Conservation (phyloP, 345 rosid genomes). For the Conringia planisiliqua region DNA sequence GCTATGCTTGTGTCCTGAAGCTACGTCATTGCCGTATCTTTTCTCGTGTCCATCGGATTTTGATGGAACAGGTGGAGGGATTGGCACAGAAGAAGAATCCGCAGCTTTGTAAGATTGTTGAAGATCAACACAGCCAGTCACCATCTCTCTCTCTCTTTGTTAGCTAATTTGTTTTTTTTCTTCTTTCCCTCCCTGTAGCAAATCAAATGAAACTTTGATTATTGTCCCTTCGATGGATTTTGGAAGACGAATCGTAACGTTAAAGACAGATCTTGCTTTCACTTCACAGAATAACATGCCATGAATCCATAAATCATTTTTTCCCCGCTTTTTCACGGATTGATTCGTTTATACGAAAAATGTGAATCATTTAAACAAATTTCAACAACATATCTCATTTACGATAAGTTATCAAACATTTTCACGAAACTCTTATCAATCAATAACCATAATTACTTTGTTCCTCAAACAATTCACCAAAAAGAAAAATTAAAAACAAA, state of each 20-base stretch:
- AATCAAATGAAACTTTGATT: not conserved
- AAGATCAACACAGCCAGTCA: conserved; percentile 24
- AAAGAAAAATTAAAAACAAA: not conserved
- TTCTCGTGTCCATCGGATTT: conserved; percentile 17
- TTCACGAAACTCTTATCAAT: not conserved
- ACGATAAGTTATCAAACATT: no score
- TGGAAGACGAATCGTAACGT: not conserved
- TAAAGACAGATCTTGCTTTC: conserved; percentile 1
- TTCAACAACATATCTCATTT: no score
- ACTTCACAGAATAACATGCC: not conserved
- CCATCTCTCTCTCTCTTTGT: conserved; percentile 14
- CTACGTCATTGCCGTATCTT: conserved; percentile 6
- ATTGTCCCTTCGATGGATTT: not conserved
- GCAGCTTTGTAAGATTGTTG: conserved; percentile 10
- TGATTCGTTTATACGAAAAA: not conserved
- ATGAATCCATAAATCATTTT: not conserved
- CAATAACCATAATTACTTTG: not conserved
- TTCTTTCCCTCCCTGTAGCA: not conserved
- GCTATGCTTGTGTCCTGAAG: conserved; percentile 24
- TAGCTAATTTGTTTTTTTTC: not conserved
- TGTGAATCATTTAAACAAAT: not conserved
- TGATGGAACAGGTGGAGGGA: conserved; percentile 49
- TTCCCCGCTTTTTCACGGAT: not conserved
- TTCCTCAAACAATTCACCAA: not conserved
- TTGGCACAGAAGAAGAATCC: conserved; percentile 55